phyloP scores from a whole-genome alignment of 73 alveolate species.

The Tetrahymena thermophila region DNA sequence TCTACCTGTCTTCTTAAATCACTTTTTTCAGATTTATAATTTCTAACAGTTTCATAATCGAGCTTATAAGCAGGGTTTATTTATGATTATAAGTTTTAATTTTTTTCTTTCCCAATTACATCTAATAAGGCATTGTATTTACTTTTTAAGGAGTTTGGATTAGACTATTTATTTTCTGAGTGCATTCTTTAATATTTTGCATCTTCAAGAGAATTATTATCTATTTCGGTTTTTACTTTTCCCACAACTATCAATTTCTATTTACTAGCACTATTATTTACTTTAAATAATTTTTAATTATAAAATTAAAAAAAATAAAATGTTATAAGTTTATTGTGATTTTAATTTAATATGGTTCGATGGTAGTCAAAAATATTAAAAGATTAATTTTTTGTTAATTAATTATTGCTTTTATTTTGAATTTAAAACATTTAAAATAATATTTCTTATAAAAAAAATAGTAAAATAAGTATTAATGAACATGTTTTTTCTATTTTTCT shows the following conservation, averaged over 20 bases:
- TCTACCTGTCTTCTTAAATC: neutral
- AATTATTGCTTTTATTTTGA: too few relatives aligned
- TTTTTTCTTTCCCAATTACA: neutral
- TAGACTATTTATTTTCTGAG: neutral
- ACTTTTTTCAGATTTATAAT: neutral
- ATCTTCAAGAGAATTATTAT: neutral
- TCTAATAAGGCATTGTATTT: neutral
- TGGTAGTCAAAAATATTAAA: too few relatives aligned
- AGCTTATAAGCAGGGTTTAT: neutral
- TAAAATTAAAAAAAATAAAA: too few relatives aligned
- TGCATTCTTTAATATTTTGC: neutral
- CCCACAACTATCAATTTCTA: neutral
- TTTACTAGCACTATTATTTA: neutral
- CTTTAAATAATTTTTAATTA: neutral
- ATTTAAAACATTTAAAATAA: too few relatives aligned
- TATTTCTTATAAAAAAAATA: too few relatives aligned
- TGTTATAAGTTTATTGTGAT: too few relatives aligned
- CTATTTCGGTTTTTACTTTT: neutral
- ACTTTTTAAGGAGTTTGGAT: neutral
- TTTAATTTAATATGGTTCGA: neutral
- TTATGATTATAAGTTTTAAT: neutral
- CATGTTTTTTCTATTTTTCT: neutral
- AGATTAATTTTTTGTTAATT: too few relatives aligned
- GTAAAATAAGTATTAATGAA: too few relatives aligned
- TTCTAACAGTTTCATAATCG: neutral